Evolutionary conservation across 2,329 filamentous ascomycete genomes (phyloP).

Genomic region (Pseudonectria buxi): DNA sequence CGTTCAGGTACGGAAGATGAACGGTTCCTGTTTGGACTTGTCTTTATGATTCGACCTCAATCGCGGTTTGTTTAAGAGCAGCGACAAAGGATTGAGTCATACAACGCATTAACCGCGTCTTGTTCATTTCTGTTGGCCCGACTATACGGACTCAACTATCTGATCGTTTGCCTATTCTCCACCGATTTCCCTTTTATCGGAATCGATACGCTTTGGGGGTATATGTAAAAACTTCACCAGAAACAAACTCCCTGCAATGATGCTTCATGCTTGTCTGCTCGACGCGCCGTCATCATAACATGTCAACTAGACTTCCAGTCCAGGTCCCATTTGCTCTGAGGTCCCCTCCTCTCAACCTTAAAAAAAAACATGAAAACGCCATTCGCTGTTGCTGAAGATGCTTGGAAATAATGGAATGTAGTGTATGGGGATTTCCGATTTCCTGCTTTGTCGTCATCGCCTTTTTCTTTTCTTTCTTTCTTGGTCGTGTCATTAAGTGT

Average conservation of each 20-base stretch:
- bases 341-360: slow-evolving; percentile 13
- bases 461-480: slow-evolving; percentile 1
- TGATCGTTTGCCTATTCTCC: too few relatives aligned
- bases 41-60: too few relatives aligned
- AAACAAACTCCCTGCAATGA: slow-evolving; percentile 33
- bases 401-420: neutral
- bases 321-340: slow-evolving; percentile 26
- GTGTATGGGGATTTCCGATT: neutral
- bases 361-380: slow-evolving; percentile 15
- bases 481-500: neutral
- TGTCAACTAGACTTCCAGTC: neutral
- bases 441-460: neutral
- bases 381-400: slow-evolving; percentile 11
- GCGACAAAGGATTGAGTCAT: too few relatives aligned
- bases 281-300: slow-evolving; percentile 5
- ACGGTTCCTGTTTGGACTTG: too few relatives aligned
- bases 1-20: too few relatives aligned
- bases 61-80: too few relatives aligned
- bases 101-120: too few relatives aligned
- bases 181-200: too few relatives aligned
- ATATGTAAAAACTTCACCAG: slow-evolving; percentile 38
- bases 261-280: slow-evolving; percentile 15
- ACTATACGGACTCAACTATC: too few relatives aligned
- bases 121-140: too few relatives aligned
- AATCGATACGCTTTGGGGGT: slow-evolving; percentile 24